Base-by-base conservation (phyloP, 768 basidiomycete species). In the Kwoniella europaea region DNA sequence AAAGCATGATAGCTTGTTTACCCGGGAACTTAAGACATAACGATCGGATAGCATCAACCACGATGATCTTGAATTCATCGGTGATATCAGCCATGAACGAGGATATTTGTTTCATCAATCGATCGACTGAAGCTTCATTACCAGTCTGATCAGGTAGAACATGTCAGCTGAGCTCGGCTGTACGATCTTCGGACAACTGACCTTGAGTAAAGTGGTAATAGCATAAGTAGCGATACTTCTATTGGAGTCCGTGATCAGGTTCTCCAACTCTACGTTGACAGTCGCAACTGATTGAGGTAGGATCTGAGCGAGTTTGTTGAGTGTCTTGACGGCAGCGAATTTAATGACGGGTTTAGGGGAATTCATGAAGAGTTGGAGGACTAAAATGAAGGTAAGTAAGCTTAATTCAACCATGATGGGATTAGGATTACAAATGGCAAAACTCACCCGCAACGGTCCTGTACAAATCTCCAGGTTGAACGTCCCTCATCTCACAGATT, bases 41-140 rank as follows among this genome's bases (percentile, higher is more conserved):
- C 10, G 96, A 94, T 62, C 97, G 92, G 82, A 99, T 94, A 68
- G 97, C 97, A 71, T 98, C 94, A 67, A 99, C 97, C 60, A 99
- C 97, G 85, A 99, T 97, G 82, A 98, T 95, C 87, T 98, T 98
- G 89, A 99, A 99, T 85, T 99, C 97, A 84, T 99, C 97, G 74
- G 93, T 96, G 85, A 99, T 98, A 84, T 99, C 97, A 68, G 91
- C 88, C 95, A 99, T 97, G 87, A 99, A 99, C 52, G 94, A 91
- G 35, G 94, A 92, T 75, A 99, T 99, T 85, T 98, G 96, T 84
- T 98, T 98, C 90, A 99, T 98, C 73, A 99, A 88, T 62, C 97
- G 90, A 85, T 99, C 97, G 46, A 99, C 97, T 1, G 95, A 98
- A 7, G 94, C 94, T 84, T 99, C 97, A 84, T 98, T 98, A 24